Conservation (phyloP, 305 asterid species). For the Fraxinus sp. region DNA sequence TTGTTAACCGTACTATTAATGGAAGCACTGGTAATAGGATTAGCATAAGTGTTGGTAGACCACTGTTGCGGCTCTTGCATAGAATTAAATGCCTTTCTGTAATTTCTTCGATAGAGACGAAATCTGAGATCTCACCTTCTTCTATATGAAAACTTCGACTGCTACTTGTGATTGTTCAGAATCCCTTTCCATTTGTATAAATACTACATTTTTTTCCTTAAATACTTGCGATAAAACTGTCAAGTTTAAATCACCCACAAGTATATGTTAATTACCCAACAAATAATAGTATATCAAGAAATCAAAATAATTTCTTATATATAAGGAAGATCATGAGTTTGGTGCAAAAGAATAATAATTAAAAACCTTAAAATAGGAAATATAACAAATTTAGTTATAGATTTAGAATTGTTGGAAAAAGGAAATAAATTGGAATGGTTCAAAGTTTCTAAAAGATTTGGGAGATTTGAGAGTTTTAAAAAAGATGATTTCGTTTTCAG, state of each 20-base stretch:
- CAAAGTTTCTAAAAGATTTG: background rate
- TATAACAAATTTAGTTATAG: background rate
- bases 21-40: constrained; percentile 18
- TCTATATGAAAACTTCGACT: constrained; percentile 52
- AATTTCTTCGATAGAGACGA: constrained; percentile 78
- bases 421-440: background rate
- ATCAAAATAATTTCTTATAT: constrained; percentile 12
- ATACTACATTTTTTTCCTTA: constrained; percentile 31
- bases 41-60: constrained; percentile 27
- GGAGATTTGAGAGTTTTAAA: background rate
- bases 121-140: constrained; percentile 95
- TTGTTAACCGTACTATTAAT: constrained; percentile 25
- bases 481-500: background rate
- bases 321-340: background rate
- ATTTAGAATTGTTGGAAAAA: background rate
- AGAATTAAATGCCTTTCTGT: constrained; percentile 50
- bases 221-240: constrained; percentile 13
- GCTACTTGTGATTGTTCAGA: constrained; percentile 34
- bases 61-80: constrained; percentile 35
- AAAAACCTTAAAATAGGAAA: background rate
- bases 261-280: constrained; percentile 18
- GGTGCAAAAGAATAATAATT: background rate
- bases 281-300: constrained; percentile 13
- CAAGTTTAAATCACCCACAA: constrained; percentile 39
- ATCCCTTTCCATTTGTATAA: constrained; percentile 46